Base-by-base conservation (phyloP, 805 yeast genomes). In the Saturnispora mendoncae region DNA sequence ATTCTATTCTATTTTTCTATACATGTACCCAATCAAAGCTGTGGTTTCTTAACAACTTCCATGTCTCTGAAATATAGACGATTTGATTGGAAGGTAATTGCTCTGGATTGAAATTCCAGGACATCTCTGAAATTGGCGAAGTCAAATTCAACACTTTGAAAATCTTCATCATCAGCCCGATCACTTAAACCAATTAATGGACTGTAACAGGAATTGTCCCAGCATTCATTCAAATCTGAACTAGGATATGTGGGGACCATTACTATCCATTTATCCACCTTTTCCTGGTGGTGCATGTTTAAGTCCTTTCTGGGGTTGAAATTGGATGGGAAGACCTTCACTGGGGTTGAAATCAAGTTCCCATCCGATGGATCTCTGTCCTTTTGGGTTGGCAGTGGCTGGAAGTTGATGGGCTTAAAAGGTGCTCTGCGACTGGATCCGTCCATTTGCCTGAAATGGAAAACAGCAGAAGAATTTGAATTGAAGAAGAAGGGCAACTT, bases 211-310 rank as follows among this genome's bases (percentile, higher is more conserved):
- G 67, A 69, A 38, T 55, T 61, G 20, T 51, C 50, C 69, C 67
- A 67, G 14, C 40, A 29, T 6, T 38, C 47, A 5, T 49, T 44
- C 4, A 38, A 52, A 18, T 32, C 36, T 15, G 57, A 46, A 0
- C 61, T 53, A 38, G 60, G 66, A 3, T 28, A 12, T 7, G 67
- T 53, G 1, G 88, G 88, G 3, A 83, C 69, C 23, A 67, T 65
- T 3, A 62, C 61, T 27, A 83, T 69, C 92, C 92, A 83, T 6
- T 56, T 61, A 29, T 66, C 65, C 1, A 83, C 83, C 51, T 82
- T 83, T 51, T 83, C 90, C 36, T 60, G 64, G 46, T 69, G 72
- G 1, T 76, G 68, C 87, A 83, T 81, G 55, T 76, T 78, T 7
- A 70, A 61, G 2, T 77, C 76, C 24, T 60, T 59, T 51, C 85